A percentile compares a stretch with the other conserved stretches of the same genome.
phyloP scores from a whole-genome alignment of 371 early-diverging fungal genomes.

The Dinochytrium kinnereticum region DNA sequence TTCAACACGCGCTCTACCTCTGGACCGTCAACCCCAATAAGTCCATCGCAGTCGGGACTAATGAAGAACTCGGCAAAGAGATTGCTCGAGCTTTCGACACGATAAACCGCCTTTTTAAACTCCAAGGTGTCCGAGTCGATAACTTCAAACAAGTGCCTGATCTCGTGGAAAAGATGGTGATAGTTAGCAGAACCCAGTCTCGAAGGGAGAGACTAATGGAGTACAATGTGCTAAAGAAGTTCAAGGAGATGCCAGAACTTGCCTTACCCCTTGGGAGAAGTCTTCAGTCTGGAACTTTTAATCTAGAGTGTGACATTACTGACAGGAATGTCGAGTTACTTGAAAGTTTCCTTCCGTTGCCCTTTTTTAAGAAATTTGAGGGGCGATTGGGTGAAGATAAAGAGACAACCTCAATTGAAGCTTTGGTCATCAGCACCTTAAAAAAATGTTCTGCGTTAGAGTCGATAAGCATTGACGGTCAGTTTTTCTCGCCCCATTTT shows the following conservation, averaged over 20 bases:
- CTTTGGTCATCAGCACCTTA: background rate
- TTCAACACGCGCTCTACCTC: slow-evolving; percentile 7
- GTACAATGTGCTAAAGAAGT: too few species aligned
- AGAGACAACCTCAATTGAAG: background rate
- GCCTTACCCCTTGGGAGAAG: background rate
- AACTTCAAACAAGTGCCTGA: background rate
- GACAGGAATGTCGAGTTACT: background rate
- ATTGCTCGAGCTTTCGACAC: slow-evolving; percentile 3
- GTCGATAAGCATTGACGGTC: background rate
- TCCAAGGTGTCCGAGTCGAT: background rate
- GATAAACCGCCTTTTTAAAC: background rate
- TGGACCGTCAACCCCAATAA: background rate
- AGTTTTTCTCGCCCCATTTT: background rate
- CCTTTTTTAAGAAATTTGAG: background rate
- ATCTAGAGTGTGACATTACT: background rate
- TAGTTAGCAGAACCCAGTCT: background rate
- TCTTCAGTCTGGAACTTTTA: background rate
- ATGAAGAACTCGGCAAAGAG: background rate
- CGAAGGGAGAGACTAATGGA: background rate
- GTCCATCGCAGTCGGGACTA: background rate
- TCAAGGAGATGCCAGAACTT: background rate
- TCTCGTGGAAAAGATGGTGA: background rate
- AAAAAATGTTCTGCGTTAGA: background rate
- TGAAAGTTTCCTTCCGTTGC: background rate
- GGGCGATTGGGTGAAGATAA: background rate